Base-by-base conservation (phyloP, 192 early-diverging fungal species). In the Hyaloraphidium curvatum region DNA sequence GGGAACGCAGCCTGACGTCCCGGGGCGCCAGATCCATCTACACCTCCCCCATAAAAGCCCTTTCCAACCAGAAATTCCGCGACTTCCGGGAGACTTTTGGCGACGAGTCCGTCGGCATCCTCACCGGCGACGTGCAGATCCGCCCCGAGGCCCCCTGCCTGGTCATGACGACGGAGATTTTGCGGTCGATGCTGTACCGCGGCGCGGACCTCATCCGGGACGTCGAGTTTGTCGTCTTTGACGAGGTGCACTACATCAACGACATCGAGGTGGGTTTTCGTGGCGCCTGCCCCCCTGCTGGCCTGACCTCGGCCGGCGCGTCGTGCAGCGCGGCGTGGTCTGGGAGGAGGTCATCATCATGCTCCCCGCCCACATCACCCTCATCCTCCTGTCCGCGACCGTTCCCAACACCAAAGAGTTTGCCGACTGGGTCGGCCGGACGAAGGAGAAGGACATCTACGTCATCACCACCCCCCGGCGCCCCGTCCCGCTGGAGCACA, bases 301-400 rank as follows among this genome's bases (percentile, higher is more conserved):
- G 26, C 11, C 27, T 64, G 37, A 23, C 33, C 26, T 2, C 27
- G 9, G n/a, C 30, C 22, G 29, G 16, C 28, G 5, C 30, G 14
- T 56, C 55, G 17, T 35, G 31, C 25, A 84, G 81, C 67, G 83
- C 57, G 94, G 94, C 50, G 91, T 98, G 0, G 94, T 98, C 1
- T 98, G 94, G 94, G 94, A 98, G 68, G 94, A 98, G 65, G 90
- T 95, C 26, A 98, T 98, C 54, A 95, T 96, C 58, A 94, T 98
- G 91, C 69, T 98, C 9, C 94, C 94, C 1, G 75, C 82, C 0
- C 91, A 98, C 67, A 81, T 98, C 1, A 90, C 71, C 13, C 67
- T 98, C n/a, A 90, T 98, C 55, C 64, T 98, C 39, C 68, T 98
- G 28, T 94, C 90, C 13, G 94, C 94, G 0, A 98, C 94, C 11